Conservation (phyloP, 1,284 basidiomycete genomes). For the Peniophora sp. region DNA sequence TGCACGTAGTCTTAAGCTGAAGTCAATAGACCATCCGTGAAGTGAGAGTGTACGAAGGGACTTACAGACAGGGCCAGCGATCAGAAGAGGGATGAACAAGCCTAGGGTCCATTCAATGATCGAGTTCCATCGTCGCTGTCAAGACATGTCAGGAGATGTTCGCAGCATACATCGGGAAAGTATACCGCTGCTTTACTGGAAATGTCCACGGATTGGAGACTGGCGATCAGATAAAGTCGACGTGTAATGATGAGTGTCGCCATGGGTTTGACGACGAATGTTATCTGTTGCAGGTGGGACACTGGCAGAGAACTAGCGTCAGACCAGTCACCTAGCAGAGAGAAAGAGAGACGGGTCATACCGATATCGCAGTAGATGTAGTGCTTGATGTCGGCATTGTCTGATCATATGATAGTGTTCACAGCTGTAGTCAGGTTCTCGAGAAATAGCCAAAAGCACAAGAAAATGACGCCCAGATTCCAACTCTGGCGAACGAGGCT, state of each 20-base stretch:
- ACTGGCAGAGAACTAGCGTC: not conserved
- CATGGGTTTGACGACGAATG: not conserved
- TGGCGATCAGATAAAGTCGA: not conserved
- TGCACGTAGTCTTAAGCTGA: not conserved
- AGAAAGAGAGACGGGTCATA: not conserved
- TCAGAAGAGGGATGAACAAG: not conserved
- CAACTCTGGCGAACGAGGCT: not conserved
- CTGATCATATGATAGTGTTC: not conserved
- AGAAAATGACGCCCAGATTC: not conserved
- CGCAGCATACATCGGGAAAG: too few species aligned
- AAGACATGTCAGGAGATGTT: not conserved
- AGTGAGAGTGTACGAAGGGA: not conserved
- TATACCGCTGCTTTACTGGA: not conserved
- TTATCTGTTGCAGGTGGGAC: not conserved
- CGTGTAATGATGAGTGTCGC: not conserved
- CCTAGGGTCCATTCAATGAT: not conserved
- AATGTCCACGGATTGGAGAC: not conserved
- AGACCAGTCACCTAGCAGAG: not conserved
- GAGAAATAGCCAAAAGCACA: not conserved
- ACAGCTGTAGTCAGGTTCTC: not conserved
- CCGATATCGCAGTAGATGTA: not conserved
- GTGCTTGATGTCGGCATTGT: not conserved
- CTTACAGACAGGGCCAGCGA: not conserved
- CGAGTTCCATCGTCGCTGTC: not conserved
- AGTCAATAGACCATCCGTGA: not conserved